Evolutionary conservation across 441 rosid species (phyloP), one percentile per base, ranked within the genome.

Genomic region (Arabidopsis lyrata): DNA sequence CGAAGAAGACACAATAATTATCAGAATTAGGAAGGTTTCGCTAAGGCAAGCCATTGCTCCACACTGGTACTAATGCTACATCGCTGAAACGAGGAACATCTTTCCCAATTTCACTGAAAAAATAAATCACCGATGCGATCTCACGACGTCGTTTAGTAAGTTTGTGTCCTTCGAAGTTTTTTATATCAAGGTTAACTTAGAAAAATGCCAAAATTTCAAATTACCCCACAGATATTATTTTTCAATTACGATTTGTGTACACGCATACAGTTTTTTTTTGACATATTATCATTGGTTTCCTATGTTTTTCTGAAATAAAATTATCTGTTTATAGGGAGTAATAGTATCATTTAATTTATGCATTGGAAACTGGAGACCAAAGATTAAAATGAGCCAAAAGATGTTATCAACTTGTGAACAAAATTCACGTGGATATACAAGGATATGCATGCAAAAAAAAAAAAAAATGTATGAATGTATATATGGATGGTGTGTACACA

Each of bases 11-110:
- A 45, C 15, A 11, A 76, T 27, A 24, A 85, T 73, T 48, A 77
- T 80, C 71, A 62, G 63, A 59, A 83, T 62, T 63, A 86, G 80
- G 73, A 85, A 8, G 60, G 68, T 60, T 35, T 61, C 60, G 72
- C 53, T 65, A 49, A 66, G 58, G 45, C 78, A 77, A 68, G 83
- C 87, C 95, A 88, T 90, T 72, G 71, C 29, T 27, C 3, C 66
- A 3, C 70, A 27, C 29, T 50, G 68, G 8, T 9, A 57, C 36
- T 13, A 2, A 54, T 68, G 24, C 2, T 31, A 35, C 60, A 54
- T 68, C 14, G 58, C 69, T 54, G 18, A 68, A 9, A 52, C 20
- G 34, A 49, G 29, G 8, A 50, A 27, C 6, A 36, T 48, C 45
- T 66, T 50, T 20, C 42, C 39, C 10, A 16, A 14, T 38, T 66